Evolutionary conservation across 2,329 filamentous ascomycete species (phyloP).

Genomic region (Trichoderma polysporum): DNA sequence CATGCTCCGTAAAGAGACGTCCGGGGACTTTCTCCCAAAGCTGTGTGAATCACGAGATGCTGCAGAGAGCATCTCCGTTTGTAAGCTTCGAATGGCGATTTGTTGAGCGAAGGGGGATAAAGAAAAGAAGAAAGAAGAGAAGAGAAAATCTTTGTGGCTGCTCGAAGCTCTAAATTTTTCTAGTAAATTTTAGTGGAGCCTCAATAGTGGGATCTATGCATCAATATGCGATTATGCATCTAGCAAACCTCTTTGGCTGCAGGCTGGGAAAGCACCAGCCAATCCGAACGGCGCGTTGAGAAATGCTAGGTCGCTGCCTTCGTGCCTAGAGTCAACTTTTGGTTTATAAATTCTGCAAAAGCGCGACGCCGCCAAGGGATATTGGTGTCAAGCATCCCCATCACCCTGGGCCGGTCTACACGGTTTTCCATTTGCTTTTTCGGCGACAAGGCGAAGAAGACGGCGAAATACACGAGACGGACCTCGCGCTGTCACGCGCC

Average conservation of each 20-base stretch:
- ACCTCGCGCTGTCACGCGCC: conserved; percentile 17
- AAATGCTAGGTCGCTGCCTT: conserved; percentile 21
- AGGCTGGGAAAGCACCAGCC: conserved; percentile 21
- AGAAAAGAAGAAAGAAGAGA: conserved; percentile 35
- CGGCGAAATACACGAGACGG: neutral
- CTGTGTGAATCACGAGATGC: conserved; percentile 44
- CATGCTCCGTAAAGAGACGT: conserved; percentile 62
- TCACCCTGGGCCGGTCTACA: neutral
- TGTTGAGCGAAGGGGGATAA: conserved; percentile 88
- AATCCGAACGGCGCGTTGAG: conserved; percentile 30
- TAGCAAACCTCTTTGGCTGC: conserved; percentile 21
- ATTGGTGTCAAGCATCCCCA: neutral
- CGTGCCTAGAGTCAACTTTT: conserved; percentile 18
- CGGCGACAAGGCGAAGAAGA: neutral
- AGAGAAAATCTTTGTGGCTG: conserved; percentile 12
- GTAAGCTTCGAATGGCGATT: conserved; percentile 99
- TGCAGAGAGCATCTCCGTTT: conserved; percentile 63
- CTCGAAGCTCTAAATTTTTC: conserved; percentile 28
- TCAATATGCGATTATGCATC: conserved; percentile 23
- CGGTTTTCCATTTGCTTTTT: neutral
- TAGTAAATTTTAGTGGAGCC: conserved; percentile 24
- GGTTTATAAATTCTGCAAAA: conserved; percentile 14
- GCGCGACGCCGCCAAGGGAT: conserved; percentile 11
- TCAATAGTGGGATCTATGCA: conserved; percentile 23
- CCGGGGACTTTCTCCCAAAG: conserved; percentile 99